Base-by-base conservation (phyloP, 2,329 filamentous ascomycete genomes). In the Bipolaris victoriae region DNA sequence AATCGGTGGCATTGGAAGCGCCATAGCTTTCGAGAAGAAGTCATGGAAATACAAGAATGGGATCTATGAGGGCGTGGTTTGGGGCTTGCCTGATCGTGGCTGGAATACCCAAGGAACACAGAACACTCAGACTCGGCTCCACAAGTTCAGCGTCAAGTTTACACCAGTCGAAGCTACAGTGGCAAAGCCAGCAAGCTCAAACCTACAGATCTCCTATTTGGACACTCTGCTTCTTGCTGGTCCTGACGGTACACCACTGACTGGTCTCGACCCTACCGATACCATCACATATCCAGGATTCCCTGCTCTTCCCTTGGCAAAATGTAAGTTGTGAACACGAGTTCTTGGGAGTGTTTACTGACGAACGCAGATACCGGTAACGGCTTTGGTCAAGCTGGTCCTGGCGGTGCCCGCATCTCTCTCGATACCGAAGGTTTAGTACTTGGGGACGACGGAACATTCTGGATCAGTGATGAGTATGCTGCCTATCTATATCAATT, bases 401-500 rank as follows among this genome's bases (percentile, higher is more conserved):
- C 82, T 0, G 88, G 88, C 6, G 87, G 86, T 1, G 81, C 79
- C 55, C 80, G 85, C 11, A 81, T 90, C 33, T 73, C 84, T 0
- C 68, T 91, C 2, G 89, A 92, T 67, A 77, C 84, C 0, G 89
- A 92, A 76, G 89, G 88, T 1, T 76, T 92, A 0, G 84, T 86
- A 1, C 79, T 91, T 6, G 82, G 82, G 47, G 63, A 76, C 0
- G 83, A 89, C 52, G 86, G 84, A 11, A 79, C 80, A 0, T 90
- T 90, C 76, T 91, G 87, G 87, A 79, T 90, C 37, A 73, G 71
- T 36, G 89, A 91, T 68, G 89, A 74, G 49, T 75, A 75, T 47
- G 91, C 75, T 89, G 87, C 87, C 0, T 90, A 87, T 65, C 77
- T 90, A 20, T 91, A 90, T 79, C 82, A 86, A 43, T 91, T 91